phyloP scores from a whole-genome alignment of 768 basidiomycete species.

The Infundibulicybe gibba region DNA sequence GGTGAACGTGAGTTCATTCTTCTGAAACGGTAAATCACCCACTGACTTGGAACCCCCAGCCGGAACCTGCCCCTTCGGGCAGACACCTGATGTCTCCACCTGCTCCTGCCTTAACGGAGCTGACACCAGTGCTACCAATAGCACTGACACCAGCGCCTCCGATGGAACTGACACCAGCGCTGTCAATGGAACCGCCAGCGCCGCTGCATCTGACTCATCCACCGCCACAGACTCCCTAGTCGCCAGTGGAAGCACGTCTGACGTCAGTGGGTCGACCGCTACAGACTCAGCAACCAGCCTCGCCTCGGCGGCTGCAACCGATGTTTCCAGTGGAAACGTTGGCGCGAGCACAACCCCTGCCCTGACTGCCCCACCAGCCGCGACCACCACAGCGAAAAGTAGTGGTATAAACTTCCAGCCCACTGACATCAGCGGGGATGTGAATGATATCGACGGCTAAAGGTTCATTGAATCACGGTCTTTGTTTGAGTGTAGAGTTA shows the following conservation, averaged over 20 bases:
- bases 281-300: background rate
- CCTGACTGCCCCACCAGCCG: background rate
- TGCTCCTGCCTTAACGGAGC: slow-evolving; percentile 31
- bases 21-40: background rate
- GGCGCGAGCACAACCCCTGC: background rate
- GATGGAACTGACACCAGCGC: slow-evolving; percentile 6
- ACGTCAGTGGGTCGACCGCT: too few relatives aligned
- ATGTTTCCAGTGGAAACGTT: slow-evolving; percentile 2
- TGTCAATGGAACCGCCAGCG: background rate
- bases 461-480: background rate
- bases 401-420: slow-evolving; percentile 14
- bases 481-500: background rate
- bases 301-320: slow-evolving; percentile 1
- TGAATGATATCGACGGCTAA: slow-evolving; percentile 24
- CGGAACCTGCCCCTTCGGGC: slow-evolving; percentile 43
- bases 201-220: background rate
- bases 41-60: slow-evolving; percentile 16
- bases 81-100: slow-evolving; percentile 32
- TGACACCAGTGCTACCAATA: slow-evolving; percentile 9
- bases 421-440: slow-evolving; percentile 22
- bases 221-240: too few relatives aligned
- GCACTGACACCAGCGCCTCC: slow-evolving; percentile 5
- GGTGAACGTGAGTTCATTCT: slow-evolving; percentile 31
- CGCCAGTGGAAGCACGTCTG: too few relatives aligned
- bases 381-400: slow-evolving; percentile 4